Base-by-base conservation (phyloP, 1,284 basidiomycete species). In the Ceratobasidium papillatum region DNA sequence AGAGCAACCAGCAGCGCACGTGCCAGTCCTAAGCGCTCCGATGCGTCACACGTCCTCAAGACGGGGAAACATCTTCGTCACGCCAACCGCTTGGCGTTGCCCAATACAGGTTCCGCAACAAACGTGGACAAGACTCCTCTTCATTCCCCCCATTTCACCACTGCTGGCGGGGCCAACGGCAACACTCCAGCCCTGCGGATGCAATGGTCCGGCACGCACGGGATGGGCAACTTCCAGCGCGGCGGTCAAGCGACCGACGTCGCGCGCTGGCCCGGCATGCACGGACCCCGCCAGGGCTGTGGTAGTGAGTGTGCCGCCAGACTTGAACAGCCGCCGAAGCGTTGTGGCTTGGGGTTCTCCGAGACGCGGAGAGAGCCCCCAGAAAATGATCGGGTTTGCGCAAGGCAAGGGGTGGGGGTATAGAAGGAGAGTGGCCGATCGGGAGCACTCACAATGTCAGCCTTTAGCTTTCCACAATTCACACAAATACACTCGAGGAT, bases 401-500 rank as follows among this genome's bases (percentile, higher is more conserved):
- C 49, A 68, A 68, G 49, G 65, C 65, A 68, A 17, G 12, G 30
- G 69, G 69, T 72, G 69, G 69, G 78, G 89, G 92, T 89, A 88
- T 89, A 86, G 61, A 71, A 74, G 90, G 92, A 91, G 91, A 90
- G 89, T 90, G 88, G 88, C 86, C 84, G 84, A 36, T 54, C 34
- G 32, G 61, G 65, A 68, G 85, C 81, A 94, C 94, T 93, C 89
- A 96, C 94, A 87, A 90, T 90, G 85, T 98, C 96, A 78, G 94
- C 94, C 87, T 98, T 99, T 79, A 99, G 88, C 84, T 94, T 98
- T 80, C 98, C 98, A 84, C 98, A 99, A 82, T 97, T 96, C 80
- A 96, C 94, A 87, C 98, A 99, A 79, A 99, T 95, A 84, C 93
- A 94, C 87, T 99, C 98, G 85, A 99, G 85, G 80, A 99, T 98